A percentile compares a stretch with the other conserved stretches of the same genome.
Evolutionary conservation across 768 basidiomycete genomes (phyloP).

Genomic region (Dioszegia crocea): DNA sequence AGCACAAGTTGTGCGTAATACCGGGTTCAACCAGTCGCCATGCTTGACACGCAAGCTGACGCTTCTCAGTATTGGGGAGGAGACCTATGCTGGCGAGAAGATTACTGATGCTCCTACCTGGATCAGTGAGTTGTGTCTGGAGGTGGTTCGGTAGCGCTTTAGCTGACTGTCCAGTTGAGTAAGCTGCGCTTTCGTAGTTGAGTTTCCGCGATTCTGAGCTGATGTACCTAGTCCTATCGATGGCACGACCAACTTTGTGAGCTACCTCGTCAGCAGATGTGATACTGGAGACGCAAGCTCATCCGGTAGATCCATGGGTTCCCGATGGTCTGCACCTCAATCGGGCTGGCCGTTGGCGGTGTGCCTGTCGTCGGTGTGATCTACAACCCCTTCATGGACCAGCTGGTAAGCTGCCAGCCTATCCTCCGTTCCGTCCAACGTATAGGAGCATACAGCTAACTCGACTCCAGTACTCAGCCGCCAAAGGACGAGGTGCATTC

Average conservation of each 20-base stretch:
- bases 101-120: conserved; percentile 87
- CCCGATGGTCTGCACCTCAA: conserved; percentile 82
- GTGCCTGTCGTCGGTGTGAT: conserved; percentile 84
- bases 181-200: not conserved
- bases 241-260: conserved; percentile 47
- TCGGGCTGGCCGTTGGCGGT: conserved; percentile 79
- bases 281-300: conserved; percentile 6
- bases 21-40: not conserved
- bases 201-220: not conserved
- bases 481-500: conserved; percentile 74
- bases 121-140: conserved; percentile 72
- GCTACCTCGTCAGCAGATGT: conserved; percentile 9
- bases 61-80: conserved; percentile 78
- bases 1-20: conserved; percentile 69
- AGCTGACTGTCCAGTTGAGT: conserved; percentile 18
- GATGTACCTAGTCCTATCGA: conserved; percentile 31
- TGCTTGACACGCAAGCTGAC: conserved; percentile 5
- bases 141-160: not conserved
- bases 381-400: conserved; percentile 84
- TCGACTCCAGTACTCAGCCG: conserved; percentile 60
- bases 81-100: conserved; percentile 64
- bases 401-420: conserved; percentile 58
- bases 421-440: too few species aligned
- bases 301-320: conserved; percentile 52
- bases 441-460: not conserved